Evolutionary conservation across 78 protist genomes (phyloP).

Genomic region (Mastigamoeba balamuthi): DNA sequence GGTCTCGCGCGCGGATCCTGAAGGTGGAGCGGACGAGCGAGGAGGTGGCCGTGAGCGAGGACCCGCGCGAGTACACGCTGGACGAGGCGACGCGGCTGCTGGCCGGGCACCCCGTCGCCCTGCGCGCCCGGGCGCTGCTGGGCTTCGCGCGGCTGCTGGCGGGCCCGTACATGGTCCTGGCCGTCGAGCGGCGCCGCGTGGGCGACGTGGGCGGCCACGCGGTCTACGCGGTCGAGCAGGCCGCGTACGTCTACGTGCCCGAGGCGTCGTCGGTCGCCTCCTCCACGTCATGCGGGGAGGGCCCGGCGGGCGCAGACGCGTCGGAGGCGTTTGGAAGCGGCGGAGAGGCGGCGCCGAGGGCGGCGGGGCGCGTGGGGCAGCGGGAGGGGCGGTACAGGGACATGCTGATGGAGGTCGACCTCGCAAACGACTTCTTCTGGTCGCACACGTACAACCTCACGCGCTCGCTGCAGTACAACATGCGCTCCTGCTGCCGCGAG

Average conservation of each 20-base stretch:
- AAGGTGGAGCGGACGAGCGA: slow-evolving; percentile 53
- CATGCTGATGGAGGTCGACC: slow-evolving; percentile 52
- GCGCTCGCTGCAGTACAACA: slow-evolving; percentile 56
- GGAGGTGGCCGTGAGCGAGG: slow-evolving; percentile 34
- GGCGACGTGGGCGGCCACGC: slow-evolving; percentile 72
- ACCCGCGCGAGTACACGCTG: slow-evolving; percentile 43
- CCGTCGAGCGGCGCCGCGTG: slow-evolving; percentile 57
- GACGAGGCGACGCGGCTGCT: slow-evolving; percentile 27
- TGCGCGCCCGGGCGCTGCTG: slow-evolving; percentile 29
- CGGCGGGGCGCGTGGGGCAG: neutral
- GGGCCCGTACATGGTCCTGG: slow-evolving; percentile 77
- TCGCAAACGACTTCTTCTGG: slow-evolving; percentile 73
- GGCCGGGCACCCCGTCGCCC: slow-evolving; percentile 23
- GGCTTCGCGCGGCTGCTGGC: slow-evolving; percentile 75
- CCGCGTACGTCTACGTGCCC: slow-evolving; percentile 24
- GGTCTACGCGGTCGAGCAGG: slow-evolving; percentile 62
- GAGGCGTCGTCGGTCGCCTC: slow-evolving; percentile 1
- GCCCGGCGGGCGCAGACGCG: neutral
- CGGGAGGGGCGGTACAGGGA: slow-evolving; percentile 40
- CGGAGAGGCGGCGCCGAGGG: neutral
- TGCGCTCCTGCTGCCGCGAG: slow-evolving; percentile 23
- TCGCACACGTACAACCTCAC: slow-evolving; percentile 86
- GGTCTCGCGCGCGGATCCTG: slow-evolving; percentile 24
- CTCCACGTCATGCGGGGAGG: slow-evolving; percentile 4
- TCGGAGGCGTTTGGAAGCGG: neutral